phyloP scores from a whole-genome alignment of 495 filamentous ascomycete species.

The Neurospora sp. region DNA sequence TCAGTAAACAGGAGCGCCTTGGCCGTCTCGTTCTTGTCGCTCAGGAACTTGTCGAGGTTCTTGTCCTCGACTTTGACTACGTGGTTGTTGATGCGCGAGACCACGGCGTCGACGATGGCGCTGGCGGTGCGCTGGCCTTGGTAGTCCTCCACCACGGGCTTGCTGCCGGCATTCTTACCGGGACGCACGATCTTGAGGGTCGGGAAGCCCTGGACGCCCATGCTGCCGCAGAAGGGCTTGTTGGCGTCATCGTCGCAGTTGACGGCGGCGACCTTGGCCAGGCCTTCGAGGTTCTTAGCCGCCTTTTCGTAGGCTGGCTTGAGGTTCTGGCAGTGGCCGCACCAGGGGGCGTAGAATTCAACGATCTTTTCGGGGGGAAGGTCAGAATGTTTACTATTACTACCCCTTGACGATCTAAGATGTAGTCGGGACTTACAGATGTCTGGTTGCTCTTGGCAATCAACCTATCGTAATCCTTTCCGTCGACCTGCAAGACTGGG shows the following conservation, averaged over 20 bases:
- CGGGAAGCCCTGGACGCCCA: constrained; percentile 93
- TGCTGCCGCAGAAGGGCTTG: constrained; percentile 74
- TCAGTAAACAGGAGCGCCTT: constrained; percentile 94
- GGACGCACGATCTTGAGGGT: constrained; percentile 92
- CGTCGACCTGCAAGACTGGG: constrained; percentile 75
- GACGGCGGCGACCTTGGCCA: constrained; percentile 89
- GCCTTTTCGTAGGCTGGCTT: constrained; percentile 94
- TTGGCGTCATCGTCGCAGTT: constrained; percentile 95
- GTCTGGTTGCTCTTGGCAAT: constrained; percentile 86
- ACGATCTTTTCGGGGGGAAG: constrained; percentile 27
- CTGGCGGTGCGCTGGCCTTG: constrained; percentile 71
- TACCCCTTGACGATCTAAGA: not conserved
- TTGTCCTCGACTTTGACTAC: constrained; percentile 82
- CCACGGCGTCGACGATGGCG: constrained; percentile 78
- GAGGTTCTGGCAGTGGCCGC: constrained; percentile 91
- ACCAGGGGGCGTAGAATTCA: constrained; percentile 94
- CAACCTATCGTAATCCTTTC: constrained; percentile 72
- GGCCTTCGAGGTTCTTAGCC: constrained; percentile 74
- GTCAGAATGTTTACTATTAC: constrained; percentile 8
- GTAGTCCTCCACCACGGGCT: constrained; percentile 87
- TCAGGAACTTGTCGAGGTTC: constrained; percentile 67
- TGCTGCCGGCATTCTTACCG: constrained; percentile 54
- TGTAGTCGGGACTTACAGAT: constrained; percentile 51
- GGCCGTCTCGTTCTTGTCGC: constrained; percentile 57
- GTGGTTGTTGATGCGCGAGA: constrained; percentile 81